phyloP scores from a whole-genome alignment of 768 basidiomycete genomes.

The Hortiboletus flavorubellus region DNA sequence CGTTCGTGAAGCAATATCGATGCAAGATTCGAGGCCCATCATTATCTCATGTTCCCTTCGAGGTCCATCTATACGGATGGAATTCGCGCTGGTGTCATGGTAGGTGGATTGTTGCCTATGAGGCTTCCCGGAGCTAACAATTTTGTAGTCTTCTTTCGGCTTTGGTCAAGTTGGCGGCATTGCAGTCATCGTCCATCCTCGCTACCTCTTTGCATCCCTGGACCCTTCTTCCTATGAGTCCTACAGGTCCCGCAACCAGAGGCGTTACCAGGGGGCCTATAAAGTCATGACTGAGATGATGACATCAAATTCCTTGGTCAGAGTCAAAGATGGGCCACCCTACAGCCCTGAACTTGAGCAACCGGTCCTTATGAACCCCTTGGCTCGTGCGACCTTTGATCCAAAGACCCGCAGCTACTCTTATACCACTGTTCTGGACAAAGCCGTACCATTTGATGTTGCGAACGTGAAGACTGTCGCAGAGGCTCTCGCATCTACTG shows the following conservation, averaged over 20 bases:
- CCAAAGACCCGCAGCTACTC: constrained; percentile 84
- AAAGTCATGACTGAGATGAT: constrained; percentile 95
- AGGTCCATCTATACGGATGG: constrained; percentile 94
- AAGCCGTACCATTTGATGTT: constrained; percentile 48
- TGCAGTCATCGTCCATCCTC: constrained; percentile 84
- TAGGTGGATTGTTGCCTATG: constrained; percentile 33
- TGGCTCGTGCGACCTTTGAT: constrained; percentile 81
- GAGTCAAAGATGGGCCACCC: constrained; percentile 91
- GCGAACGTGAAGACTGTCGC: constrained; percentile 68
- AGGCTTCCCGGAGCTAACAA: background rate
- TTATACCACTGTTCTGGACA: constrained; percentile 64
- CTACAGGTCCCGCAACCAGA: constrained; percentile 69
- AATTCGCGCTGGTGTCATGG: constrained; percentile 84
- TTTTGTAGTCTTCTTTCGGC: constrained; percentile 80
- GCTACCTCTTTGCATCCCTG: constrained; percentile 82
- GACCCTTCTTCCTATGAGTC: constrained; percentile 71
- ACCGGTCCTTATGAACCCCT: constrained; percentile 85
- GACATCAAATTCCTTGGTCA: constrained; percentile 89
- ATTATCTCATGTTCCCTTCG: constrained; percentile 95
- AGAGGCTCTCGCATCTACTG: constrained; percentile 34
- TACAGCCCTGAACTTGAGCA: constrained; percentile 84
- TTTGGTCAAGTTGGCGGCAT: constrained; percentile 99
- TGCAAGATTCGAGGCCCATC: constrained; percentile 84
- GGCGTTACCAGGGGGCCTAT: constrained; percentile 69
- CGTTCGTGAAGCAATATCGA: constrained; percentile 74